These are phyloP conservation scores for Leccinum longicurvipes DNA, from an alignment of 768 basidiomycete species.

Conservation along the genomic window DNA sequence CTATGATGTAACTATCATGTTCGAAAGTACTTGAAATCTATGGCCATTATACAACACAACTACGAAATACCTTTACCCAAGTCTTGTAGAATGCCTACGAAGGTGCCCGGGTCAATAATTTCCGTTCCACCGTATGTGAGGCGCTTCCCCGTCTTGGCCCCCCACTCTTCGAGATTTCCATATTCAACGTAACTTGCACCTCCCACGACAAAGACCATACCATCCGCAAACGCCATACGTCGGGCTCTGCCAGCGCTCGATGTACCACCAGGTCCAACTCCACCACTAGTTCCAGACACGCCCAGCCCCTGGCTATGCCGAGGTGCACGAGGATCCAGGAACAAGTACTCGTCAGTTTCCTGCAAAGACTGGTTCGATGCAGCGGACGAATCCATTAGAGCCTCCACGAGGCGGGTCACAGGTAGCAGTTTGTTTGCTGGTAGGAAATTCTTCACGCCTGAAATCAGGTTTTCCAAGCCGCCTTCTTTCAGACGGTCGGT, in stretches of 20 bases:
- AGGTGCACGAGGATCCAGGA: constrained; percentile 87
- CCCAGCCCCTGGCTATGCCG: constrained; percentile 51
- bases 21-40: constrained; percentile 22
- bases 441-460: constrained; percentile 96
- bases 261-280: constrained; percentile 37
- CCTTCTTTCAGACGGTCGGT: constrained; percentile 93
- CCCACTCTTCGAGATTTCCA: constrained; percentile 95
- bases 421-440: constrained; percentile 92
- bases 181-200: constrained; percentile 98
- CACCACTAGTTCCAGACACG: constrained; percentile 42
- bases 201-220: constrained; percentile 91
- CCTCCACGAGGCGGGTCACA: constrained; percentile 89
- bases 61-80: constrained; percentile 49
- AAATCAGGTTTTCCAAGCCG: constrained; percentile 94
- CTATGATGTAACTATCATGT: neutral
- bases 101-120: constrained; percentile 85
- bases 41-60: constrained; percentile 36
- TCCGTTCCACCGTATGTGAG: constrained; percentile 97
- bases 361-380: constrained; percentile 93
- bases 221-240: constrained; percentile 81
- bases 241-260: constrained; percentile 38
- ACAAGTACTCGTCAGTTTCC: constrained; percentile 94
- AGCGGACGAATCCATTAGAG: constrained; percentile 94
- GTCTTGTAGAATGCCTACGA: constrained; percentile 67
- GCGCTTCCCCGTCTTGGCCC: constrained; percentile 71